Evolutionary conservation across 345 rosid genomes (phyloP).

Genomic region (Barbarea vulgaris): DNA sequence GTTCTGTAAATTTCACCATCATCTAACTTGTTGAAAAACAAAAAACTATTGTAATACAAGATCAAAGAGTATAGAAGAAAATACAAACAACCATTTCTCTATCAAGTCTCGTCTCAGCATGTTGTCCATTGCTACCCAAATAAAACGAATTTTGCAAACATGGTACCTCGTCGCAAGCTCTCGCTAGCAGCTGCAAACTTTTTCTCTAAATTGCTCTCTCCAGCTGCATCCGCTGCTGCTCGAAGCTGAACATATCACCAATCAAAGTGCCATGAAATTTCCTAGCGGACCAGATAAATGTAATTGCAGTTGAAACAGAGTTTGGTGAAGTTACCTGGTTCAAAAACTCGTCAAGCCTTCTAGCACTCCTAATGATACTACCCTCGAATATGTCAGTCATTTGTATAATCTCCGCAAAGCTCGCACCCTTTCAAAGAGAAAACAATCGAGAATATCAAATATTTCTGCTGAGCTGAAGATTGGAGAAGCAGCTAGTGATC

Average conservation of each 20-base stretch:
- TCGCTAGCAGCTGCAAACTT: slow-evolving; percentile 92
- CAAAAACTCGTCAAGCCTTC: slow-evolving; percentile 96
- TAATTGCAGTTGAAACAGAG: slow-evolving; percentile 7
- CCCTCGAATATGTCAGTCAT: slow-evolving; percentile 99
- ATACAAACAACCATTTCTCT: not conserved
- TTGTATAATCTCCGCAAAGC: slow-evolving; percentile 86
- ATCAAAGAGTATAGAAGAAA: not conserved
- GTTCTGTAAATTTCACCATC: not conserved
- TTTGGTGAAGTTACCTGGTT: slow-evolving; percentile 61
- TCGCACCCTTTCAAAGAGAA: slow-evolving; percentile 67
- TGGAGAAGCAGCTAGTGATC: not conserved
- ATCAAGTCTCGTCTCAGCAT: not conserved
- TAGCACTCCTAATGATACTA: slow-evolving; percentile 88
- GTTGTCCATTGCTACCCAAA: not conserved
- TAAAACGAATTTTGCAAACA: slow-evolving; percentile 59
- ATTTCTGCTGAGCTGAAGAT: slow-evolving; percentile 13
- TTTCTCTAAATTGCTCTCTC: slow-evolving; percentile 67
- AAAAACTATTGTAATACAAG: not conserved
- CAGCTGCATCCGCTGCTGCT: slow-evolving; percentile 92
- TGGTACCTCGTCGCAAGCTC: slow-evolving; percentile 85
- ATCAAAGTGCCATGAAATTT: slow-evolving; percentile 15
- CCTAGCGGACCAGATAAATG: not conserved
- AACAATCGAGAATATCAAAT: slow-evolving; percentile 21
- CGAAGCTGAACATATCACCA: slow-evolving; percentile 52
- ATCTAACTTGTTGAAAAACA: not conserved